Evolutionary conservation across 1,139 yeast genomes (phyloP), one percentile per base, ranked within the genome.

Genomic region (Sugiyamaella japonica): DNA sequence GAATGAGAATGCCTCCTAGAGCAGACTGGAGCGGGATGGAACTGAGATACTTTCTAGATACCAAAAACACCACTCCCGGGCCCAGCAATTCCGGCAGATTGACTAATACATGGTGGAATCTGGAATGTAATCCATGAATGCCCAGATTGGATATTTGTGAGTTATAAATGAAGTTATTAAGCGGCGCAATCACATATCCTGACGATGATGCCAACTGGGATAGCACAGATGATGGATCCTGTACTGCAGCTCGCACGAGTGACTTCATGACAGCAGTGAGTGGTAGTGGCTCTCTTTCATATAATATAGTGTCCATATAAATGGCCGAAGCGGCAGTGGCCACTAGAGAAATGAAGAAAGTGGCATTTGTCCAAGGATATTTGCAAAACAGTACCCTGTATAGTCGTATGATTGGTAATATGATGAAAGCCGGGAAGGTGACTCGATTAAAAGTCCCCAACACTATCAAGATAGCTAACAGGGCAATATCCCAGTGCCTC

Each of bases 31-130:
- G 81, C 1, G 73, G 66, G 50, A 73, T 53, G 36, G 71, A 56
- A 38, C 49, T 53, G 55, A 62, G 39, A 64, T 64, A 66, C 25
- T 57, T 51, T 8, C 61, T 60, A 5, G 70, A 61, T 13, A 66
- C 56, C 29, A 86, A 66, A 7, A 82, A 71, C 1, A 85, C 53
- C 10, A 84, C 62, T 0, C 80, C 82, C 0, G 99, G 98, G 0
- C 99, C 99, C 7, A 90, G 56, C 2, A 93, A 70, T 59, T 84
- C 86, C 0, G 98, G 97, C 3, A 89, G 62, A 65, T 91, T 93
- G 7, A 87, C 73, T 16, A 89, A 59, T 0, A 88, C 5, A 64
- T 95, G 99, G 1, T 86, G 86, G 62, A 82, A 84, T 38, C 81
- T 75, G 1, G 95, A 84, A 66, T 95, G 99, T 15, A 89, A 64